A percentile compares a stretch with the other conserved stretches of the same genome.
These are phyloP conservation scores for Neurospora tetraspora DNA, from an alignment of 495 filamentous ascomycete genomes.

Conservation along the genomic window DNA sequence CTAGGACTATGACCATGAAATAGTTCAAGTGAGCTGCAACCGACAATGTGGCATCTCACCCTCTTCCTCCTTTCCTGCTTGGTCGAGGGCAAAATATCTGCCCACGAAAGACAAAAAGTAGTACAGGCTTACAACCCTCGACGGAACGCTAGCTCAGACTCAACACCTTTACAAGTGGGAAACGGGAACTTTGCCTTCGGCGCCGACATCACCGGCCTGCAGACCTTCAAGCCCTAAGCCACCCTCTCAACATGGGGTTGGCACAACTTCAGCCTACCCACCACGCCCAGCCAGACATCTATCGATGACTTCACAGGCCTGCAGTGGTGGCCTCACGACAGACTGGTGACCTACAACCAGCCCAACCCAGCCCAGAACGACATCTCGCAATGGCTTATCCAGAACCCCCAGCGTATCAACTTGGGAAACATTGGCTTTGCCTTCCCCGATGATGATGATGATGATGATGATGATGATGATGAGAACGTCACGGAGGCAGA, in stretches of 20 bases:
- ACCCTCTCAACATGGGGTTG: slow-evolving; percentile 47
- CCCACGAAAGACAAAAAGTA: slow-evolving; percentile 23
- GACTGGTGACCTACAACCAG: slow-evolving; percentile 42
- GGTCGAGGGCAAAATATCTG: slow-evolving; percentile 10
- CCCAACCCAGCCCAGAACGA: slow-evolving; percentile 40
- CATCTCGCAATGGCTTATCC: slow-evolving; percentile 44
- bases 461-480: not conserved
- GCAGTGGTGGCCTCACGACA: slow-evolving; percentile 46
- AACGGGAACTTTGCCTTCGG: slow-evolving; percentile 48
- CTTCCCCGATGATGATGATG: too few relatives aligned
- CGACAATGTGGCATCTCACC: not conserved
- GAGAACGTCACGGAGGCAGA: slow-evolving; percentile 29
- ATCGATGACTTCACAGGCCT: slow-evolving; percentile 33
- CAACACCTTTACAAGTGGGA: slow-evolving; percentile 42
- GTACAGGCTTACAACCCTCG: slow-evolving; percentile 34
- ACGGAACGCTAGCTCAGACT: slow-evolving; percentile 34
- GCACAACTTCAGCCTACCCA: slow-evolving; percentile 48
- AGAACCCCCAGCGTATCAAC: slow-evolving; percentile 44
- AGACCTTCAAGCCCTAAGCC: slow-evolving; percentile 51
- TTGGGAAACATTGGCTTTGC: slow-evolving; percentile 36
- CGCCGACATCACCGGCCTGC: slow-evolving; percentile 43
- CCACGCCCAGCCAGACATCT: slow-evolving; percentile 28
- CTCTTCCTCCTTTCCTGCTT: slow-evolving; percentile 11
- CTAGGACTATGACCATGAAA: not conserved
- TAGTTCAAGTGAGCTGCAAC: not conserved